Base-by-base conservation (phyloP, 495 filamentous ascomycete species). In the Aspergillus cavernicola region DNA sequence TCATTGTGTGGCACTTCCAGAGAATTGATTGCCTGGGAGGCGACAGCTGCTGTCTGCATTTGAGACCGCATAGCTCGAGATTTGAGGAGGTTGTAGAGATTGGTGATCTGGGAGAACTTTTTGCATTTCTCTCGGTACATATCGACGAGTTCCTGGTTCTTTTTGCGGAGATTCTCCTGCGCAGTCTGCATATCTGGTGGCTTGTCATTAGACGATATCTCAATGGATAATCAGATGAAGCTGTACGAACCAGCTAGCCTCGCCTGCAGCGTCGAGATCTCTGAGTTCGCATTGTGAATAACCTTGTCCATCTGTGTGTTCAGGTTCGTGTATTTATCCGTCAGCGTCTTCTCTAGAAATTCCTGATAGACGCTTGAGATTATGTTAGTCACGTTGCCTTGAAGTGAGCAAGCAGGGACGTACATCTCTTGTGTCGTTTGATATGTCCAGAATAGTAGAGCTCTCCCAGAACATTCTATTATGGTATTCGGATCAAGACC, bases 351-450 rank as follows among this genome's bases (percentile, higher is more conserved):
- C 24, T 80, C 84, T 1, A 90, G 70, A 59, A 82, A 84, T 57
- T 90, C 87, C 59, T 96, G 90, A 60, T 91, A 96, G 55, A 89
- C 77, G 40, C 91, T 95, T 41, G 5, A 10, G 6, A 33, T 36
- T 31, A 47, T 42, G 29, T 70, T 60, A 24, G 39, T 56, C 32
- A 32, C 12, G 29, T 6, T 20, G 42, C 15, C 31, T 42, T 23
- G 6, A 8, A 32, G 6, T n/a, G 48, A 28, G 10, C 3, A 20
- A 13, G 22, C 4, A 20, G 24, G 24, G 19, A 57, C 57, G 36
- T 59, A 95, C 90, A 97, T 90, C 71, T 97, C 89, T 62, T 96
- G 91, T 6, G 85, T 86, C 12, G 88, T 85, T 59, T 97, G 93
- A 65, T 96, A 97, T 31, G 85, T 83, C 87, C 90, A 98, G 62